Evolutionary conservation across 306 rosid genomes (phyloP).

Genomic region (Prunus mume): DNA sequence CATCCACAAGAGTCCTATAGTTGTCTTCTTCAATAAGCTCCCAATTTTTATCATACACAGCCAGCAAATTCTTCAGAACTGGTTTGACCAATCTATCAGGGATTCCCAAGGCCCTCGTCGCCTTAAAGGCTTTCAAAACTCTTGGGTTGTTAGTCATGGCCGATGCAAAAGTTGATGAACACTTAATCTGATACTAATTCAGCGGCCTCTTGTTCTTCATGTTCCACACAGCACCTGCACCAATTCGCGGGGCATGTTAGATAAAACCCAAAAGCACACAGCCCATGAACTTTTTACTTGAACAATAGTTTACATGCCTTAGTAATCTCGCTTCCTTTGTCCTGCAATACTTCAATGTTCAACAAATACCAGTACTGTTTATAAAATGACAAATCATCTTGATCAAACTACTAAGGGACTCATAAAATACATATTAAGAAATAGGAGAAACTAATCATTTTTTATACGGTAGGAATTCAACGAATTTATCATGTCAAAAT

Average conservation of each 20-base stretch:
- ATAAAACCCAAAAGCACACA: neutral
- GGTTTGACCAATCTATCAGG: constrained; percentile 51
- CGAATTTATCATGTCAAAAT: neutral
- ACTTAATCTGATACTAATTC: neutral
- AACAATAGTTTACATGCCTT: neutral
- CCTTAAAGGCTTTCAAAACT: constrained; percentile 41
- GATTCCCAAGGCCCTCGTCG: constrained; percentile 51
- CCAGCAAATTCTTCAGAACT: constrained; percentile 38
- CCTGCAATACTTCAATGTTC: neutral
- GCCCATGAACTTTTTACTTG: neutral
- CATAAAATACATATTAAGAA: neutral
- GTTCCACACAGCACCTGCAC: neutral
- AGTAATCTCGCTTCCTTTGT: neutral
- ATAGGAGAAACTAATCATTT: neutral
- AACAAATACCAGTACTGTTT: no score
- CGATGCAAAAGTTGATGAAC: neutral
- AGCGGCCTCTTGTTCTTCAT: neutral
- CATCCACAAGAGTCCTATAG: constrained; percentile 58
- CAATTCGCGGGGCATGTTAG: neutral
- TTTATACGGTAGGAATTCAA: neutral
- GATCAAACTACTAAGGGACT: neutral
- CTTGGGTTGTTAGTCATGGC: constrained; percentile 45
- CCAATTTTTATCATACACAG: constrained; percentile 48
- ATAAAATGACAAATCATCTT: neutral
- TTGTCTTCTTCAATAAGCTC: constrained; percentile 71